Evolutionary conservation across 192 early-diverging fungal species (phyloP).

Genomic region (Ambispora gerdemannii): DNA sequence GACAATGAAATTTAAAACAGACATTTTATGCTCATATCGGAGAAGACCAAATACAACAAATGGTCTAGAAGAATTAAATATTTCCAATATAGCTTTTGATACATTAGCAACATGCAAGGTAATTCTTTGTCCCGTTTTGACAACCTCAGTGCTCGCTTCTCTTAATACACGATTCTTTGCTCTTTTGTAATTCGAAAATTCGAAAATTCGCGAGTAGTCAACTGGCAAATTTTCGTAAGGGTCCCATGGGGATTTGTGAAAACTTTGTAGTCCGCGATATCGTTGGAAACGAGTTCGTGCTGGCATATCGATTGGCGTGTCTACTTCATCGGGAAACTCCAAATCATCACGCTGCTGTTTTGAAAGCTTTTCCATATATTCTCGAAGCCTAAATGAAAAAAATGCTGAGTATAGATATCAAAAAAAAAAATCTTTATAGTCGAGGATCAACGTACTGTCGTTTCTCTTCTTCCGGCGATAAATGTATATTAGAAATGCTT

Average conservation of each 20-base stretch:
- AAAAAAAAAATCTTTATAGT: conserved; percentile 38
- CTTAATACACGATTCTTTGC: conserved; percentile 74
- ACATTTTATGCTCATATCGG: conserved; percentile 93
- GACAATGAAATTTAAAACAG: conserved; percentile 77
- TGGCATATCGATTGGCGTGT: conserved; percentile 83
- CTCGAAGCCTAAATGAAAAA: conserved; percentile 34
- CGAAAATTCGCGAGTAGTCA: conserved; percentile 95
- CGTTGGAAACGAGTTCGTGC: conserved; percentile 86
- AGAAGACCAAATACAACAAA: conserved; percentile 57
- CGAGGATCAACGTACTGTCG: conserved; percentile 41
- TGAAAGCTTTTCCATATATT: conserved; percentile 63
- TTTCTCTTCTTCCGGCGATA: conserved; percentile 43
- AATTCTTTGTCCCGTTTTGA: conserved; percentile 66
- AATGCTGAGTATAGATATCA: background rate
- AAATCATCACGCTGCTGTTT: conserved; percentile 67
- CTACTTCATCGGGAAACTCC: conserved; percentile 96
- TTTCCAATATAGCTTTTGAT: conserved; percentile 56
- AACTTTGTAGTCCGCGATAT: conserved; percentile 92
- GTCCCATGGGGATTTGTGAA: conserved; percentile 96
- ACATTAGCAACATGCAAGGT: conserved; percentile 72
- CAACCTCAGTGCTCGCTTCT: conserved; percentile 51
- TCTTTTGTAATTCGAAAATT: conserved; percentile 85
- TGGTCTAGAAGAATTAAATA: conserved; percentile 46
- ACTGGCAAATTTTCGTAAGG: conserved; percentile 96
- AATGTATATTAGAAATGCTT: conserved; percentile 30